These are phyloP conservation scores for Groenewaldozyma auringiensis DNA, from an alignment of 1,139 yeast species.

Conservation along the genomic window DNA sequence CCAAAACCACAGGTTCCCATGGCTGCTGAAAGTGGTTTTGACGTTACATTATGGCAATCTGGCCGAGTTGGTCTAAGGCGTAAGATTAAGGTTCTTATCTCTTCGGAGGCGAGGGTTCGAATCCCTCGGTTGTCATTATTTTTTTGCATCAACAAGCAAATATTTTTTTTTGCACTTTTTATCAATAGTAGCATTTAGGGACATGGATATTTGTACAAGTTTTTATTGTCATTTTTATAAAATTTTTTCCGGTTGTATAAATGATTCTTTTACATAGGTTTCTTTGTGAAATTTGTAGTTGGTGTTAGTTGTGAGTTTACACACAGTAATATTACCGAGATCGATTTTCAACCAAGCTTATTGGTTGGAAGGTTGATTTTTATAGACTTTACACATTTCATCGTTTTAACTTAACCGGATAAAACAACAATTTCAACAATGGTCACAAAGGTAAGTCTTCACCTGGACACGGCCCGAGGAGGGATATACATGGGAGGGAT, in stretches of 20 bases:
- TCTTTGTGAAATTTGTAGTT: too few relatives aligned
- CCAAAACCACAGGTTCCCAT: too few relatives aligned
- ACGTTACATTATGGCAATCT: slow-evolving; percentile 17
- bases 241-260: too few relatives aligned
- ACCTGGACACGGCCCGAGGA: too few relatives aligned
- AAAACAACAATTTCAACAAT: background rate
- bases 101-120: slow-evolving; percentile 27
- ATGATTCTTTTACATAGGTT: too few relatives aligned
- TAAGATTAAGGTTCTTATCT: slow-evolving; percentile 24
- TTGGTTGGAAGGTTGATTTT: background rate
- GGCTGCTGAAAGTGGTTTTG: background rate
- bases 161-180: background rate
- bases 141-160: too few relatives aligned
- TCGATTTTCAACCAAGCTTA: background rate
- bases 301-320: too few relatives aligned
- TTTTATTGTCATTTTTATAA: background rate
- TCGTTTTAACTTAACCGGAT: too few relatives aligned
- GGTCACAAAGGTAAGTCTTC: slow-evolving; percentile 1
- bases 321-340: too few relatives aligned
- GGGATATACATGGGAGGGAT: too few relatives aligned
- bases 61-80: slow-evolving; percentile 28
- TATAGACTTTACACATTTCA: too few relatives aligned
- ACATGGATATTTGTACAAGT: background rate
- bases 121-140: slow-evolving; percentile 25
- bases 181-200: background rate